These are phyloP conservation scores for Trametes sanguinea DNA, from an alignment of 768 basidiomycete genomes.

Conservation along the genomic window DNA sequence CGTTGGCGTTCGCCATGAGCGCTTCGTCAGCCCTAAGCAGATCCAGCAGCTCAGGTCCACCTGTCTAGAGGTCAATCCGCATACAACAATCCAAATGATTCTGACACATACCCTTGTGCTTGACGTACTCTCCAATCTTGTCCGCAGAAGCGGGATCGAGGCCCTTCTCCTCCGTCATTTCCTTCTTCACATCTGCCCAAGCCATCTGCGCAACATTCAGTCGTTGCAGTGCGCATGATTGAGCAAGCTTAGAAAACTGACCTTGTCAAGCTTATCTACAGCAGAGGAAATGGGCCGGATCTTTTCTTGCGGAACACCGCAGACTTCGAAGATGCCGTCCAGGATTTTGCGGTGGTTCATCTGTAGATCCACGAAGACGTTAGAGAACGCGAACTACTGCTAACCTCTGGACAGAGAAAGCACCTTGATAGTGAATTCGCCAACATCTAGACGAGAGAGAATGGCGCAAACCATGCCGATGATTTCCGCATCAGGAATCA, in stretches of 20 bases:
- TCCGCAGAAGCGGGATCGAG: constrained; percentile 80
- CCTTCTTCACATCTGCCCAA: constrained; percentile 90
- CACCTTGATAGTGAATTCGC: constrained; percentile 94
- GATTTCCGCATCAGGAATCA: constrained; percentile 96
- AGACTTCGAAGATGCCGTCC: constrained; percentile 95
- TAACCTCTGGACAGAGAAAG: neutral
- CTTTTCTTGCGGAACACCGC: constrained; percentile 89
- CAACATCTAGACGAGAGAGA: constrained; percentile 81
- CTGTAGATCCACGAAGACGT: constrained; percentile 38
- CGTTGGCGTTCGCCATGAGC: constrained; percentile 70
- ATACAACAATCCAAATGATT: too few species aligned
- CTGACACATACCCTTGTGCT: constrained; percentile 74
- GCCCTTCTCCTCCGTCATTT: constrained; percentile 97
- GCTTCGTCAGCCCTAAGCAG: constrained; percentile 62
- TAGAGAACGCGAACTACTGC: neutral
- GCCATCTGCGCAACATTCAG: constrained; percentile 55
- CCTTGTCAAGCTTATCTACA: constrained; percentile 98
- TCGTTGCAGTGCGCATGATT: too few species aligned
- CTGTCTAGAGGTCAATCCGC: constrained; percentile 39
- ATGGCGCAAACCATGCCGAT: constrained; percentile 82
- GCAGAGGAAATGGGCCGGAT: constrained; percentile 92
- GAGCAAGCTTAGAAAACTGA: constrained; percentile 30
- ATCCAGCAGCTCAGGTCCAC: constrained; percentile 75
- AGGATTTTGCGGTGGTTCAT: constrained; percentile 96
- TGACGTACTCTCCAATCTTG: constrained; percentile 96